Conservation (phyloP, 2,329 filamentous ascomycete species). For the Microcera coccophila region DNA sequence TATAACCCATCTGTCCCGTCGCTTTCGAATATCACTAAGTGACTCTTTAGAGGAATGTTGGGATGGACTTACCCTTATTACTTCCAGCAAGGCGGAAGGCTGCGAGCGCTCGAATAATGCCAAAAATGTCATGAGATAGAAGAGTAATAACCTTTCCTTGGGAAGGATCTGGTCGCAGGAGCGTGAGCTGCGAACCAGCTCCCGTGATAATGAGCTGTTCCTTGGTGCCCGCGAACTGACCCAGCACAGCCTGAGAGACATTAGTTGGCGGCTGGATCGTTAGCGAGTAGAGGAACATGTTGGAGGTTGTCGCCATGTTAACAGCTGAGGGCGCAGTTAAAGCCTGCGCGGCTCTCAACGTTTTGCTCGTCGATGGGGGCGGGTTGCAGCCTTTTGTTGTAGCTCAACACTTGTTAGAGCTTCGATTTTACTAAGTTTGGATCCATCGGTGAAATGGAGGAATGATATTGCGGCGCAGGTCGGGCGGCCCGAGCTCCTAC, state of each 20-base stretch:
- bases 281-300: slow-evolving; percentile 98
- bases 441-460: slow-evolving; percentile 26
- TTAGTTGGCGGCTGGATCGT: slow-evolving; percentile 91
- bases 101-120: slow-evolving; percentile 85
- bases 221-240: slow-evolving; percentile 93
- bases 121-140: slow-evolving; percentile 90
- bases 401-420: slow-evolving; percentile 24
- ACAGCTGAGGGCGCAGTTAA: slow-evolving; percentile 45
- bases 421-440: slow-evolving; percentile 32
- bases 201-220: slow-evolving; percentile 97
- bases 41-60: slow-evolving; percentile 45
- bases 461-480: slow-evolving; percentile 35
- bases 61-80: slow-evolving; percentile 79
- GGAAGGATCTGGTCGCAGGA: slow-evolving; percentile 79
- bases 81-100: slow-evolving; percentile 90
- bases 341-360: slow-evolving; percentile 46
- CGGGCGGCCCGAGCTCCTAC: slow-evolving; percentile 30
- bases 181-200: slow-evolving; percentile 81
- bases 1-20: slow-evolving; percentile 24
- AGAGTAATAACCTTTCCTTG: slow-evolving; percentile 83
- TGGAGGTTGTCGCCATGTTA: slow-evolving; percentile 92
- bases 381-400: slow-evolving; percentile 20
- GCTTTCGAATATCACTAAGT: slow-evolving; percentile 60
- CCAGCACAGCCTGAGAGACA: slow-evolving; percentile 84
- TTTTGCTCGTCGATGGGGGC: slow-evolving; percentile 26